phyloP scores from a whole-genome alignment of 345 rosid species.

The Salix brachista region DNA sequence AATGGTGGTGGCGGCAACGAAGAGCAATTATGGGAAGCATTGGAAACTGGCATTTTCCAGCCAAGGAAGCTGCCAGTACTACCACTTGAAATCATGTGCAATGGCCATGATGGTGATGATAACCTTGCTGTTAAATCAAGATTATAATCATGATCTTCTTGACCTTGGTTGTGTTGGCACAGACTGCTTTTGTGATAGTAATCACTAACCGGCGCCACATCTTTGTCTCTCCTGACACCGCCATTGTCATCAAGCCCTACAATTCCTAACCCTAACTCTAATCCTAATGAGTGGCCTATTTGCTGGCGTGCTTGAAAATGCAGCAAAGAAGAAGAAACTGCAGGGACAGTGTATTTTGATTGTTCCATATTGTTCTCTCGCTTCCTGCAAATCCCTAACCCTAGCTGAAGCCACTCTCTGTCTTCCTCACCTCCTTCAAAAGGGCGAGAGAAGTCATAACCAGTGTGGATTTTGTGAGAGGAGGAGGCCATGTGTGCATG shows the following conservation, averaged over 20 bases:
- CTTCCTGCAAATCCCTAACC: conserved; percentile 15
- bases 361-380: too few species aligned
- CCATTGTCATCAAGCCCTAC: conserved; percentile 5
- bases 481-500: conserved; percentile 28
- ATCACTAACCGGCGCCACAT: conserved; percentile 3
- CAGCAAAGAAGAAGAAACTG: background rate
- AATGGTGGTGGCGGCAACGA: conserved; percentile 11
- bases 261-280: conserved; percentile 7
- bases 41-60: too few species aligned
- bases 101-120: background rate
- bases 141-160: conserved; percentile 5
- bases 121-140: conserved; percentile 7
- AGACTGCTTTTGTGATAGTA: background rate
- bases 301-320: background rate
- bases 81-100: too few species aligned
- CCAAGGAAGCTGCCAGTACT: too few species aligned
- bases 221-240: background rate
- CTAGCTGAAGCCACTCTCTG: conserved; percentile 29
- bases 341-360: background rate
- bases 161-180: conserved; percentile 2
- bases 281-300: conserved; percentile 15
- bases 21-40: background rate
- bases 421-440: conserved; percentile 11
- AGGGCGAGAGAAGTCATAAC: background rate
- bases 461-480: conserved; percentile 15